Conservation (phyloP, 116 monocot species). For the Papilionanthe hybrid region DNA sequence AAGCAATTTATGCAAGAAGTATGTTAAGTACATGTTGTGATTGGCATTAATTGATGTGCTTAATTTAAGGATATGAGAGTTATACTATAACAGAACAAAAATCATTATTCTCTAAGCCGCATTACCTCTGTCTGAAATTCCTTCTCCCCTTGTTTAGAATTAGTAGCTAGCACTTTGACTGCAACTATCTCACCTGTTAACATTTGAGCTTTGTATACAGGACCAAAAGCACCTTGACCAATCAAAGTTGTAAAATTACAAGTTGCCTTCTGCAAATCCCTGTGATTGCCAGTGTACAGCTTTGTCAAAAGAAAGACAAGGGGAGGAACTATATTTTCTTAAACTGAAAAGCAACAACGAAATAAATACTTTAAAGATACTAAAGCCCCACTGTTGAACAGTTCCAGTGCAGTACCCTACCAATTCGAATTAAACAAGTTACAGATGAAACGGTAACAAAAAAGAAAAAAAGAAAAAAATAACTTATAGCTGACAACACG, state of each 20-base stretch:
- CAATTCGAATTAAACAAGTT: neutral
- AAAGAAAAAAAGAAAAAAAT: neutral
- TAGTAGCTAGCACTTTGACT: constrained; percentile 75
- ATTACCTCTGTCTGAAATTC: constrained; percentile 93
- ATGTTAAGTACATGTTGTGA: neutral
- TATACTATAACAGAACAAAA: neutral
- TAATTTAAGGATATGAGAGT: neutral
- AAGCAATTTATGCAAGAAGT: neutral
- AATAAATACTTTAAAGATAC: neutral
- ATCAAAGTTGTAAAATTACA: constrained; percentile 83
- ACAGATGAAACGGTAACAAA: neutral
- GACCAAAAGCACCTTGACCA: constrained; percentile 93
- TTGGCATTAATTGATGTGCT: neutral
- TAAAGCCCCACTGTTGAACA: no score
- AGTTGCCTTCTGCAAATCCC: constrained; percentile 92
- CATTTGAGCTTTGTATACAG: constrained; percentile 92
- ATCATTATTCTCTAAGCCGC: neutral
- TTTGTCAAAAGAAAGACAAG: neutral
- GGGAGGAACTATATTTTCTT: neutral
- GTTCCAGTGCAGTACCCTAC: no score
- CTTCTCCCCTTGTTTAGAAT: constrained; percentile 86
- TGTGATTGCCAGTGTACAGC: constrained; percentile 14
- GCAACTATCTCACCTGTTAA: constrained; percentile 78
- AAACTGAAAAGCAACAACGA: neutral
- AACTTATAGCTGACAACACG: neutral